phyloP scores from a whole-genome alignment of 768 basidiomycete genomes.

The Boletus reticulatus region DNA sequence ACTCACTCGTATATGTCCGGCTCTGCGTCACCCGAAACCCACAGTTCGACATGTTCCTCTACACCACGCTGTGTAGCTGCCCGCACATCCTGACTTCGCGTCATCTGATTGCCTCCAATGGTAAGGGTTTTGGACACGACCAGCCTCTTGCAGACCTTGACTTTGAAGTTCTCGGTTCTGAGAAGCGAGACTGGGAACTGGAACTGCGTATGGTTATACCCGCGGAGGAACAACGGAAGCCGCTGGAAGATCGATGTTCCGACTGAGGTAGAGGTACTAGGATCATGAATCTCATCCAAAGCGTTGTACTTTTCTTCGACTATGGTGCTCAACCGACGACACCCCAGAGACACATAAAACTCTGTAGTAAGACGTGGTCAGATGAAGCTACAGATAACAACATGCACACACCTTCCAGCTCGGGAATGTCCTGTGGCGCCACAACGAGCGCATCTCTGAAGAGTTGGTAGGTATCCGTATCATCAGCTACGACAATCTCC shows the following conservation, averaged over 20 bases:
- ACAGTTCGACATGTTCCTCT: constrained; percentile 60
- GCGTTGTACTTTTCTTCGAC: constrained; percentile 71
- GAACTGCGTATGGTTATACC: constrained; percentile 61
- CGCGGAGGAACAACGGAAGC: constrained; percentile 57
- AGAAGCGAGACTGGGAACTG: constrained; percentile 57
- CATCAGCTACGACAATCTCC: constrained; percentile 79
- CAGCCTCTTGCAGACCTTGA: constrained; percentile 59
- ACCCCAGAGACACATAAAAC: constrained; percentile 75
- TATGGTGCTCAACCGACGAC: constrained; percentile 27
- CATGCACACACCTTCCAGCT: constrained; percentile 64
- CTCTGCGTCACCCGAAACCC: constrained; percentile 65
- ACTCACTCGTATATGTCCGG: constrained; percentile 90
- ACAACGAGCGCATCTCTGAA: constrained; percentile 71
- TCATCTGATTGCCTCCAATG: constrained; percentile 45
- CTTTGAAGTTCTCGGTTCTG: constrained; percentile 57
- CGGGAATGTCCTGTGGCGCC: constrained; percentile 69
- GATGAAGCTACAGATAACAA: background rate
- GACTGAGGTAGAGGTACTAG: constrained; percentile 45
- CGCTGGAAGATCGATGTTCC: constrained; percentile 68
- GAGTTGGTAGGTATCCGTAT: constrained; percentile 68
- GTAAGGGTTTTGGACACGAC: constrained; percentile 55
- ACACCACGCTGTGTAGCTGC: constrained; percentile 55
- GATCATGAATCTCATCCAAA: constrained; percentile 44
- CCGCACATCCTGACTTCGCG: constrained; percentile 60
- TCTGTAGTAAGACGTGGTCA: constrained; percentile 30